Evolutionary conservation across 495 filamentous ascomycete species (phyloP), one percentile per base, ranked within the genome.

Genomic region (Rhypophila decipiens): DNA sequence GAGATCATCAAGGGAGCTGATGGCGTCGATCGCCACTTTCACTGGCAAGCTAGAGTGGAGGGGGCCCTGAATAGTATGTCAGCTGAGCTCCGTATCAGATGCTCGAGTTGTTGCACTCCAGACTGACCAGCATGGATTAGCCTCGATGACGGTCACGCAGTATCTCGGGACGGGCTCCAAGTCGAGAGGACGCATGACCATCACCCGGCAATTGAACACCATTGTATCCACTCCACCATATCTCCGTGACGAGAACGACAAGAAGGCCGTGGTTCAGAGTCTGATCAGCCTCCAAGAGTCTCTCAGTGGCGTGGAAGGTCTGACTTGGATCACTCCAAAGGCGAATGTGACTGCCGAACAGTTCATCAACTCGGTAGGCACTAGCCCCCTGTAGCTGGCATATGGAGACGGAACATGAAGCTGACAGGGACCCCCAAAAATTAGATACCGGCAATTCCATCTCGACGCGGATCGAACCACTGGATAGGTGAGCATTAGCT

Each of bases 381-480:
- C n/a, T n/a, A n/a, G n/a, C n/a, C n/a, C n/a, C n/a, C n/a, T n/a
- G n/a, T n/a, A n/a, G n/a, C n/a, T n/a, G n/a, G n/a, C n/a, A n/a
- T n/a, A n/a, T 27, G 4, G 21, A 13, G 24, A 15, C 5, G 1
- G 8, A 21, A 12, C 27, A 9, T 46, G 1, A 17, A 24, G 23
- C 19, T 40, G 24, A 40, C 34, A 2, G 18, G 29, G 13, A 49
- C 18, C 20, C 0, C 29, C 47, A 20, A 37, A 7, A 12, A 10
- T 31, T 20, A 58, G 55, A 70, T 73, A 13, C 66, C 68, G 15
- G 69, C 69, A 36, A 77, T 75, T 48, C 63, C 76, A 9, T 70
- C 75, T 7, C 70, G 75, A 13, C 75, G 77, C n/a, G 66, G 77
- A 19, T 70, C 82, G 34, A 86, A 83, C 55, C 85, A 87, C 71